Conservation (phyloP, 2,329 filamentous ascomycete species). For the Pseudomassariella vexata region DNA sequence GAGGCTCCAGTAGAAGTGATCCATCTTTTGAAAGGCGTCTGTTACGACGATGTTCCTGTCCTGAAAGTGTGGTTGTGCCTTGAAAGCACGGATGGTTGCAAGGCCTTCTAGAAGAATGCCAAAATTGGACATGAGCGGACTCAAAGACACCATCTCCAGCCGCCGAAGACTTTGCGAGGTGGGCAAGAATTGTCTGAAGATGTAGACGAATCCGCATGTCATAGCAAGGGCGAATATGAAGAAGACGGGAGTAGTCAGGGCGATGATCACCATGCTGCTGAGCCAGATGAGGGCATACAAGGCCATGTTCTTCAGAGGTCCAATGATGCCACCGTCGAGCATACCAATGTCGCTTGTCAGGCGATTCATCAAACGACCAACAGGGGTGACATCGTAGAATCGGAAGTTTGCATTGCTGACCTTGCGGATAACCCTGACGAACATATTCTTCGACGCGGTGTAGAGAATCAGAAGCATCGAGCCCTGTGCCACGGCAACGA, state of each 20-base stretch:
- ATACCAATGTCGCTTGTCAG: conserved; percentile 87
- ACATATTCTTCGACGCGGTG: conserved; percentile 69
- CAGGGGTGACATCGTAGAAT: conserved; percentile 86
- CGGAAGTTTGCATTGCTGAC: conserved; percentile 80
- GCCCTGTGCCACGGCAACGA: conserved; percentile 56
- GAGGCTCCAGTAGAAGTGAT: conserved; percentile 91
- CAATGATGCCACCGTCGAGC: conserved; percentile 78
- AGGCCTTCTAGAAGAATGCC: conserved; percentile 80
- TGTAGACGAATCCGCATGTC: conserved; percentile 61
- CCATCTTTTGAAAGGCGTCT: conserved; percentile 88
- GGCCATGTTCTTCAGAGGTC: conserved; percentile 65
- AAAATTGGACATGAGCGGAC: conserved; percentile 87
- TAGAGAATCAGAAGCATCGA: conserved; percentile 75
- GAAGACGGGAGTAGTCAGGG: conserved; percentile 71
- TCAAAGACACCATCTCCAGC: conserved; percentile 84
- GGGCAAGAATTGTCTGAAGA: conserved; percentile 74
- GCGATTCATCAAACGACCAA: conserved; percentile 86
- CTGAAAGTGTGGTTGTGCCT: conserved; percentile 73
- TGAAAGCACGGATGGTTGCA: conserved; percentile 80
- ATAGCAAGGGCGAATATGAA: conserved; percentile 65
- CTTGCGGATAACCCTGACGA: conserved; percentile 63
- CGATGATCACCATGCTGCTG: conserved; percentile 71
- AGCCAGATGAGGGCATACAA: conserved; percentile 67
- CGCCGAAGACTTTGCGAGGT: conserved; percentile 77
- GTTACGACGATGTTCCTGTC: conserved; percentile 73